Base-by-base conservation (phyloP, 768 basidiomycete species). In the Leccinum uliginosum region DNA sequence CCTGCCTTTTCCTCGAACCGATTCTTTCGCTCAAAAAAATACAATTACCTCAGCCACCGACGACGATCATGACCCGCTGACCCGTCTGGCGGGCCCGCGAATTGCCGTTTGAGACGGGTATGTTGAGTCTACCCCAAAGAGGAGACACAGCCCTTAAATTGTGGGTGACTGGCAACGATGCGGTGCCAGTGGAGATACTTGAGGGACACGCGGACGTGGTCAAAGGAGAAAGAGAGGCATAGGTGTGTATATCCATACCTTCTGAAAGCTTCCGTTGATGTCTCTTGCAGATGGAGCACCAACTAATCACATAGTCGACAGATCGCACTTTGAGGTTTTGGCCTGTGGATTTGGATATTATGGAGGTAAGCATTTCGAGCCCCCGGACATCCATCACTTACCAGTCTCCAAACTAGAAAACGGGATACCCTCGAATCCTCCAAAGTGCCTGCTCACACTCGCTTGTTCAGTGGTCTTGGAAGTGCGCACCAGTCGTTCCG, bases 51-150 rank as follows among this genome's bases (percentile, higher is more conserved):
- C 67, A 77, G 46, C 84, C 85, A 10, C 73, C 74, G 47, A 73
- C 75, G 8, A 75, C 70, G 5, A 87, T 97, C 51, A 68, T 77
- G 38, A 97, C 95, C 0, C 75, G 79, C 2, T 91, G 97, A 68
- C 96, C 96, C 0, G 90, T 99, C 0, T 98, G 94, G 93, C 79
- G 97, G 11, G 97, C 96, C 1, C 78, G 97, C 45, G 83, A 92
- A 69, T 74, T 97, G 7, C 96, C 97, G 0, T 98, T 99, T 66
- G 96, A 96, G 4, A 78, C 82, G n/a, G 97, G 97, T 12, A 76
- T 98, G 17, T 72, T 98, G 53, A 89, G 87, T 57, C 72, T 98
- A 12, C 91, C 96, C 0, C 96, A 99, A 67, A 76, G 96, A 52
- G 90, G 93, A 3, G 86, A 87, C 60, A 89, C 89, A 17, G 78